Evolutionary conservation across 2,329 filamentous ascomycete species (phyloP), one percentile per base, ranked within the genome.

Genomic region (Cladophialophora chaetospira): DNA sequence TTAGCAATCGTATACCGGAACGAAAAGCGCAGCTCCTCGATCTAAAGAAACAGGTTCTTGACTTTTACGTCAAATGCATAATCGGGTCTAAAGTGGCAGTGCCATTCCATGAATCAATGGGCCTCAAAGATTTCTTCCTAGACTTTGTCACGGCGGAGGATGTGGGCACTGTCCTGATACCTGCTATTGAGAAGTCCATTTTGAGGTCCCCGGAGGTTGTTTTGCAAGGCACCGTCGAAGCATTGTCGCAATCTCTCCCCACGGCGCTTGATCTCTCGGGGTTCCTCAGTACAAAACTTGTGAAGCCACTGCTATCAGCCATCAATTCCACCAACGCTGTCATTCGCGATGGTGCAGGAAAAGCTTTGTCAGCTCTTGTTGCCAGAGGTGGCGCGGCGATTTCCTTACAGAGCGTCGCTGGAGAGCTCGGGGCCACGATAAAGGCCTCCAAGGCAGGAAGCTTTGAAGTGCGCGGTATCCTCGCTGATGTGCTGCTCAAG

Each of bases 171-270:
- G 84, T 93, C 40, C 69, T 97, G 28, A 79, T 95, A 21, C 90
- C 92, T 6, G 79, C 91, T 0, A 77, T 97, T 11, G 94, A 99
- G 69, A 97, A 96, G 74, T 87, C 89, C 4, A 80, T 99, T 53
- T 76, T 99, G 43, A 84, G 95, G 69, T 88, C 93, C 5, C 95
- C 94, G 1, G 94, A 99, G 73, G 87, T 97, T 40, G 85, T 96
- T 11, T 78, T 97, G 25, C 86, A 88, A 65, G 88, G 91, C 61
- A 79, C 97, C 21, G 76, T 97, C 47, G 83, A 87, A 4, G 84
- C 88, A 10, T 78, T 97, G 43, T 79, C 95, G 57, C 72, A 79
- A 6, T 84, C 89, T 25, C 76, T 99, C 5, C 85, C 91, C 1
- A 69, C 76, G 25, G 76, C 77, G 4, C 80, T 94, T 65, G 93